Conservation (phyloP, 1,139 yeast species). For the Protomyces inouyei region DNA sequence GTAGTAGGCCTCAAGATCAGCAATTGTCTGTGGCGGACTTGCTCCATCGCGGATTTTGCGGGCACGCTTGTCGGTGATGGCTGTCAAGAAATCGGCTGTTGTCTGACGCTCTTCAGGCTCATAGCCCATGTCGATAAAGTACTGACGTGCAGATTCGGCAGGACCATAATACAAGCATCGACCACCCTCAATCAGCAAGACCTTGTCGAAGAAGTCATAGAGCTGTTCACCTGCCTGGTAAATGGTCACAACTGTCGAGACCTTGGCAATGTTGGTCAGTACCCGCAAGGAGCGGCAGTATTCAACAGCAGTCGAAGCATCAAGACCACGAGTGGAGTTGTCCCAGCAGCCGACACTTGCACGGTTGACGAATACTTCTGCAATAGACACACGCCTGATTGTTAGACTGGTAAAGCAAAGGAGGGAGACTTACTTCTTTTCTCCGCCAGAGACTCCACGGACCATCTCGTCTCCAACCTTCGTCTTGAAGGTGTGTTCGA, state of each 20-base stretch:
- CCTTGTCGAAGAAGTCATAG: constrained; percentile 64
- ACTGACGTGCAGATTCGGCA: constrained; percentile 53
- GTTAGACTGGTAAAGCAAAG: not conserved
- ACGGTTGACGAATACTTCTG: constrained; percentile 58
- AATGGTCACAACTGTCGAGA: constrained; percentile 68
- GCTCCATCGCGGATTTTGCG: constrained; percentile 37
- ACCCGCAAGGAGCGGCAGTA: constrained; percentile 65
- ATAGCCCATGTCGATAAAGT: constrained; percentile 63
- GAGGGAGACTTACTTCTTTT: constrained; percentile 47
- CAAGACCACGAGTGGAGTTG: constrained; percentile 70
- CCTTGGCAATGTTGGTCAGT: constrained; percentile 54
- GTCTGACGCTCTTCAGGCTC: constrained; percentile 69
- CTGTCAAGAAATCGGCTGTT: constrained; percentile 72
- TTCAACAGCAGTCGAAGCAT: constrained; percentile 57
- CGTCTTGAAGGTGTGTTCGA: constrained; percentile 62
- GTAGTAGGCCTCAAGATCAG: constrained; percentile 65
- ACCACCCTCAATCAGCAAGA: constrained; percentile 66
- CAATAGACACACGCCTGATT: constrained; percentile 59
- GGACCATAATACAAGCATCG: constrained; percentile 72
- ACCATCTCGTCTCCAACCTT: constrained; percentile 66
- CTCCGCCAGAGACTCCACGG: constrained; percentile 83
- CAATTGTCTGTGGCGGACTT: constrained; percentile 61
- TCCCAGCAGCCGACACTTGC: constrained; percentile 68
- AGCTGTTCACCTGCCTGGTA: constrained; percentile 80
- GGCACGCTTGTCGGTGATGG: constrained; percentile 7